Base-by-base conservation (phyloP, 2,329 filamentous ascomycete species). In the Pseudogymnoascus sp. region DNA sequence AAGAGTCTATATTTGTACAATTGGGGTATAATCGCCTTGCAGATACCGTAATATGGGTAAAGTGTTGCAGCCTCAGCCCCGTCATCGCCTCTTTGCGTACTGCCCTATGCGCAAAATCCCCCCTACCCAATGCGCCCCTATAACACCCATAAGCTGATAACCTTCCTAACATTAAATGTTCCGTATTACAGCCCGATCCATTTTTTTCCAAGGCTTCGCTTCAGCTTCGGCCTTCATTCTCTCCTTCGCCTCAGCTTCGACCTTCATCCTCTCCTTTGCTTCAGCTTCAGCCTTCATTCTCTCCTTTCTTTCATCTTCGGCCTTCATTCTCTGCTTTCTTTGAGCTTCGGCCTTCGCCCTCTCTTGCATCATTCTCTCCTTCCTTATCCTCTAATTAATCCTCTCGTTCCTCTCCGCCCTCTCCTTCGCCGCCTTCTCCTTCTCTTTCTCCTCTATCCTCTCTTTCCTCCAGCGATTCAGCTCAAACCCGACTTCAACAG, bases 401-500 rank as follows among this genome's bases (percentile, higher is more conserved):
- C 21, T 21, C 21, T 21, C 21, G 21, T 21, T 21, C 21, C 21
- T 21, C 21, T 21, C 21, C 21, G 21, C 21, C 21, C 21, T 21
- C 21, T 21, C 21, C 21, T 21, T 21, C 21, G 21, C 21, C 21
- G 21, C 21, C 21, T 21, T 21, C 21, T 21, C 2, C 21, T 21
- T 21, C 21, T 21, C 21, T 21, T 21, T 21, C 21, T 21, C 21
- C 21, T 21, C 21, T 21, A 21, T 33, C 37, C 64, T 68, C 36
- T 72, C 71, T 41, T 71, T 72, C 68, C 69, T 72, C 44, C 68
- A 62, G 10, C 88, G 79, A 64, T 89, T 79, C 64, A 97, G 78
- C 74, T 96, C 93, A 72, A 97, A 94, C 9, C 87, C 79, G 11
- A 97, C 92, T 75, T 99, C 94, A 35, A 97, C 88, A 1, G 90